These are phyloP conservation scores for Calocybe gangraenosa DNA, from an alignment of 768 basidiomycete species.

Conservation along the genomic window DNA sequence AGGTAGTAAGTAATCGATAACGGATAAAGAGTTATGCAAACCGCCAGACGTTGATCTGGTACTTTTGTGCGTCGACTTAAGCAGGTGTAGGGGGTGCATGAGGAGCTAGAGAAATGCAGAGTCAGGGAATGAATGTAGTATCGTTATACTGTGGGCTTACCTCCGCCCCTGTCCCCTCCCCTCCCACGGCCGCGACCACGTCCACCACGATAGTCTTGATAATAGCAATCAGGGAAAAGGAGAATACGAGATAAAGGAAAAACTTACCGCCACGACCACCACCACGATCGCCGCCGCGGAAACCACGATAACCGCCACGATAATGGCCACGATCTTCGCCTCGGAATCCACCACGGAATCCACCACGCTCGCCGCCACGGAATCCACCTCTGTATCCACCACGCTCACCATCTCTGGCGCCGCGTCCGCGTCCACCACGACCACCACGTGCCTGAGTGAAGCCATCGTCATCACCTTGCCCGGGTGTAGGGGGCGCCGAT, in stretches of 20 bases:
- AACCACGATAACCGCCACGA: slow-evolving; percentile 33
- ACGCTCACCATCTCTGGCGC: slow-evolving; percentile 23
- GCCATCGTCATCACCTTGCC: slow-evolving; percentile 53
- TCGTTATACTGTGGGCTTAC: slow-evolving; percentile 14
- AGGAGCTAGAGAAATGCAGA: slow-evolving; percentile 7
- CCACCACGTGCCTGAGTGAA: slow-evolving; percentile 50
- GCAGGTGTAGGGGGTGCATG: slow-evolving; percentile 18
- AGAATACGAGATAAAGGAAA: neutral
- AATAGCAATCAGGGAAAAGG: neutral
- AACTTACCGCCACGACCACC: slow-evolving; percentile 34
- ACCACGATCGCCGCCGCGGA: slow-evolving; percentile 24
- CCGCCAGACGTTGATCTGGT: slow-evolving; percentile 3
- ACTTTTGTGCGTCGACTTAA: slow-evolving; percentile 10
- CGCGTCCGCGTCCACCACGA: slow-evolving; percentile 41
- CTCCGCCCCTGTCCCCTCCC: slow-evolving; percentile 36
- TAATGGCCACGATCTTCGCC: slow-evolving; percentile 17
- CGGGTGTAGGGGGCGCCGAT: slow-evolving; percentile 13
- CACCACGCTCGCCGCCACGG: slow-evolving; percentile 40
- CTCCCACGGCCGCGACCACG: slow-evolving; percentile 36
- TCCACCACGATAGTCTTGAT: slow-evolving; percentile 34
- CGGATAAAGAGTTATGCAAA: slow-evolving; percentile 1
- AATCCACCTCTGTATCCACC: slow-evolving; percentile 37
- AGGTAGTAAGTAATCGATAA: slow-evolving; percentile 2
- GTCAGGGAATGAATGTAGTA: neutral
- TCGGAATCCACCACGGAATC: slow-evolving; percentile 31